Percentiles rank a stretch among this genome's conserved stretches.
Evolutionary conservation across 2,329 filamentous ascomycete species (phyloP).

Genomic region (Scedosporium dehoogii): DNA sequence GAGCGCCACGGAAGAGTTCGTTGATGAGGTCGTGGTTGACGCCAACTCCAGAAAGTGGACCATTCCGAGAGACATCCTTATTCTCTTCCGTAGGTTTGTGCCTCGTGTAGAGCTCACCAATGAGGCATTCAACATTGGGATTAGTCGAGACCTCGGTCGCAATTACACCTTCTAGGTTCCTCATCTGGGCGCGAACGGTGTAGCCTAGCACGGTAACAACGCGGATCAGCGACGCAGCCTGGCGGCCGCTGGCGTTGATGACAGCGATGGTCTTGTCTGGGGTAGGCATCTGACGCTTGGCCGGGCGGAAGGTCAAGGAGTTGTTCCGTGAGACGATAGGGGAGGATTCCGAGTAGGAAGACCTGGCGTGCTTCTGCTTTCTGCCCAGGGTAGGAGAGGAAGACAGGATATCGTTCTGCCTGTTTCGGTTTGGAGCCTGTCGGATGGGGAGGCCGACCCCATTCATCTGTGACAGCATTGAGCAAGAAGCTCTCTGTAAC

Average conservation of each 20-base stretch:
- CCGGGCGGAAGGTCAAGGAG: slow-evolving; percentile 49
- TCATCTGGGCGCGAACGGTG: slow-evolving; percentile 82
- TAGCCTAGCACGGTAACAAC: slow-evolving; percentile 91
- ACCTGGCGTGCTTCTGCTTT: slow-evolving; percentile 51
- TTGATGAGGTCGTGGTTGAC: slow-evolving; percentile 65
- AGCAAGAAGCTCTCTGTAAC: slow-evolving; percentile 1
- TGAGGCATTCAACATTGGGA: slow-evolving; percentile 61
- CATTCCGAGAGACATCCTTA: slow-evolving; percentile 57
- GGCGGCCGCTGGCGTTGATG: slow-evolving; percentile 91
- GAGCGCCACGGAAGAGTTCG: slow-evolving; percentile 71
- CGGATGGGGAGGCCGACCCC: slow-evolving; percentile 22
- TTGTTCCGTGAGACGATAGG: slow-evolving; percentile 48
- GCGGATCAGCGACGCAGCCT: slow-evolving; percentile 89
- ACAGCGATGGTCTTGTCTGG: slow-evolving; percentile 78
- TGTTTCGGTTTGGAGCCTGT: slow-evolving; percentile 14
- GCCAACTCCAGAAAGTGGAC: slow-evolving; percentile 49
- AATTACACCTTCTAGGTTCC: slow-evolving; percentile 77
- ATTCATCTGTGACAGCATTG: slow-evolving; percentile 23
- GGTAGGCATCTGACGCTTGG: slow-evolving; percentile 47
- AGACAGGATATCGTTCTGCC: slow-evolving; percentile 7
- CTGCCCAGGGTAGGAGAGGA: slow-evolving; percentile 15
- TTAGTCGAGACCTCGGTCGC: slow-evolving; percentile 76
- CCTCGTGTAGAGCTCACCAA: slow-evolving; percentile 53
- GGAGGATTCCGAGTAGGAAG: slow-evolving; percentile 51
- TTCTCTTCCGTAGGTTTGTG: slow-evolving; percentile 35